A percentile compares a stretch with the other conserved stretches of the same genome.
Evolutionary conservation across 163 green algal genomes (phyloP).

Genomic region (Chloroidium sp.): DNA sequence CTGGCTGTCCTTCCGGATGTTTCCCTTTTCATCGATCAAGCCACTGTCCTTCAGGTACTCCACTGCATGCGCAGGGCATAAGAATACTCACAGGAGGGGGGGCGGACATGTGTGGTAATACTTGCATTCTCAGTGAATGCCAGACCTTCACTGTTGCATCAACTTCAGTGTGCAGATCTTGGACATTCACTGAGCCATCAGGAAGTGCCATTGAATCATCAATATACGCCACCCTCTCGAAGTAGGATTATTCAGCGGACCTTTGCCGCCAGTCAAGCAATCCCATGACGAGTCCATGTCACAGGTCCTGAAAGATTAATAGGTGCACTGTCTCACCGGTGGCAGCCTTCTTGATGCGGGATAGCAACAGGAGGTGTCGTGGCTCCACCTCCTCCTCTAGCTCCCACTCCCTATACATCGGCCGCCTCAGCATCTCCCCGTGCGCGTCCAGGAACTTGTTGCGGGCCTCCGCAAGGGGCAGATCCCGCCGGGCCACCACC

Average conservation of each 20-base stretch:
- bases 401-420: not conserved
- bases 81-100: not conserved
- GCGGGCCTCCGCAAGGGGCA: slow-evolving; percentile 15
- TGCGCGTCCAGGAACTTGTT: slow-evolving; percentile 2
- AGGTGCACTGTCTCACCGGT: not conserved
- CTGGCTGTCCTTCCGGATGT: slow-evolving; percentile 16
- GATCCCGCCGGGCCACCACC: slow-evolving; percentile 5
- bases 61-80: slow-evolving; percentile 9
- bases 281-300: not conserved
- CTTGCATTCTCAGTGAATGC: not conserved
- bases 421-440: not conserved
- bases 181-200: too few species aligned
- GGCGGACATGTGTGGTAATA: not conserved
- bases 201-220: not conserved
- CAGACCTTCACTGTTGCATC: too few species aligned
- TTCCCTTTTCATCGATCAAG: slow-evolving; percentile 7
- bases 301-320: not conserved
- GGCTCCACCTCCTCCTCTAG: not conserved
- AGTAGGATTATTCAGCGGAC: not conserved
- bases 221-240: not conserved
- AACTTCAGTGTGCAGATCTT: too few species aligned
- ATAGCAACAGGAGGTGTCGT: not conserved
- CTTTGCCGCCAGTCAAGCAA: not conserved
- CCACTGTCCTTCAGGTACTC: slow-evolving; percentile 3
- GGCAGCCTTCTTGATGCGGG: not conserved